phyloP scores from a whole-genome alignment of 2,329 filamentous ascomycete genomes.

The Fusarium praegraminearum region DNA sequence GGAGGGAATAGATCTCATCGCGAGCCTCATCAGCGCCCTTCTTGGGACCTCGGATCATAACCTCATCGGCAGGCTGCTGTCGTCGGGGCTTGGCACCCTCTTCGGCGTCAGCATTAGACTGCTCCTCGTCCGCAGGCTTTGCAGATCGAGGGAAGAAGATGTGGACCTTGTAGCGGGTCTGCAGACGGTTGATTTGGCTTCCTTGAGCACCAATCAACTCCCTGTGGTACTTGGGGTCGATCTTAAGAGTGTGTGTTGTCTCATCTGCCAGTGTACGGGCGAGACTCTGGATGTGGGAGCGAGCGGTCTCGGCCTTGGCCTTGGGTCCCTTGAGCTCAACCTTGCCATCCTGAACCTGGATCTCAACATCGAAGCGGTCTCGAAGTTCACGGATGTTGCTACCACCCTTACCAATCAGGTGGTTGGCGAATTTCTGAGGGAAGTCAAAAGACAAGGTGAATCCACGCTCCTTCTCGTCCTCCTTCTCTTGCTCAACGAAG shows the following conservation, averaged over 20 bases:
- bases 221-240: constrained; percentile 92
- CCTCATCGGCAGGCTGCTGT: constrained; percentile 86
- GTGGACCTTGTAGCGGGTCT: constrained; percentile 91
- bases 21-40: constrained; percentile 92
- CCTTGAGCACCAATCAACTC: constrained; percentile 93
- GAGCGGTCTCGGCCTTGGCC: constrained; percentile 90
- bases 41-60: constrained; percentile 90
- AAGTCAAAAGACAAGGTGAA: constrained; percentile 91
- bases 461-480: constrained; percentile 93
- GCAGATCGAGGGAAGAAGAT: constrained; percentile 88
- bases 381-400: constrained; percentile 74
- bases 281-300: constrained; percentile 81
- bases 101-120: constrained; percentile 76
- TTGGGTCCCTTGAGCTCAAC: constrained; percentile 96
- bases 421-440: constrained; percentile 93
- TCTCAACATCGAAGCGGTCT: constrained; percentile 76
- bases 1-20: constrained; percentile 88
- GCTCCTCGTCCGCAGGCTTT: constrained; percentile 75
- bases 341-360: constrained; percentile 93
- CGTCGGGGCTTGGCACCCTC: constrained; percentile 74
- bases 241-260: constrained; percentile 85
- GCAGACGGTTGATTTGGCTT: constrained; percentile 88
- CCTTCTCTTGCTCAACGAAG: constrained; percentile 88
- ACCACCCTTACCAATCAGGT: constrained; percentile 77
- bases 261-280: constrained; percentile 91